A percentile compares a stretch with the other conserved stretches of the same genome.
These are phyloP conservation scores for Cyanodermella asteris DNA, from an alignment of 2,329 filamentous ascomycete genomes.

Conservation along the genomic window DNA sequence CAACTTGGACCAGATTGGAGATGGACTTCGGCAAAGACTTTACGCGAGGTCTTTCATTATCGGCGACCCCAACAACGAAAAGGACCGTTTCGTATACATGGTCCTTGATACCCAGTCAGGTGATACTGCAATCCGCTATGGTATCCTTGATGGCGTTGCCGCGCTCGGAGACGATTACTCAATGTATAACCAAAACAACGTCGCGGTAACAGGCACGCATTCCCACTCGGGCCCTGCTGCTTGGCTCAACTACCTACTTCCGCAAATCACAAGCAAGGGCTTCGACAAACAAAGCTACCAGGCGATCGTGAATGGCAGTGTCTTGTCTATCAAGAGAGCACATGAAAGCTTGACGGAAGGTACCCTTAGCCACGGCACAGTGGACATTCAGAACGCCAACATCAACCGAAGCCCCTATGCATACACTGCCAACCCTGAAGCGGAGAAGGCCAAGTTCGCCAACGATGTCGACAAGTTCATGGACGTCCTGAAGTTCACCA, in stretches of 20 bases:
- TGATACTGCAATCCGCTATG: conserved; percentile 70
- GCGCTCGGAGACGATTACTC: conserved; percentile 49
- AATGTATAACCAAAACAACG: conserved; percentile 55
- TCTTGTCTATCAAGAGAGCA: conserved; percentile 62
- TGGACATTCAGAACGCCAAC: conserved; percentile 52
- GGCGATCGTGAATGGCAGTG: conserved; percentile 68
- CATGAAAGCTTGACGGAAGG: conserved; percentile 52
- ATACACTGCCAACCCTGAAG: conserved; percentile 64
- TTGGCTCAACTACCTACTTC: conserved; percentile 85
- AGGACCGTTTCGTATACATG: conserved; percentile 64
- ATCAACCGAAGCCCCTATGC: conserved; percentile 77
- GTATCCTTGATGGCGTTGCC: conserved; percentile 57
- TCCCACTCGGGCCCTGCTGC: conserved; percentile 79
- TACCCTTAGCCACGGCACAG: conserved; percentile 46
- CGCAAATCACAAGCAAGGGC: conserved; percentile 71
- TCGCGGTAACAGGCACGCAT: conserved; percentile 82
- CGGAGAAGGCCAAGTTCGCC: conserved; percentile 48
- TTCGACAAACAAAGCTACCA: conserved; percentile 73
- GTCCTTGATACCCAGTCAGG: conserved; percentile 74
- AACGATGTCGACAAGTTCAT: conserved; percentile 52
- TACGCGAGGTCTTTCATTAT: conserved; percentile 83
- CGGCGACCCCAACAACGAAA: conserved; percentile 40
- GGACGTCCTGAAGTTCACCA: conserved; percentile 58
- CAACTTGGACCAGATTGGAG: conserved; percentile 58
- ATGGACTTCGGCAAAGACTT: conserved; percentile 65